Percentiles rank a stretch among this genome's conserved stretches.
These are phyloP conservation scores for Xerocomellus intermedius DNA, from an alignment of 768 basidiomycete species.

Conservation along the genomic window DNA sequence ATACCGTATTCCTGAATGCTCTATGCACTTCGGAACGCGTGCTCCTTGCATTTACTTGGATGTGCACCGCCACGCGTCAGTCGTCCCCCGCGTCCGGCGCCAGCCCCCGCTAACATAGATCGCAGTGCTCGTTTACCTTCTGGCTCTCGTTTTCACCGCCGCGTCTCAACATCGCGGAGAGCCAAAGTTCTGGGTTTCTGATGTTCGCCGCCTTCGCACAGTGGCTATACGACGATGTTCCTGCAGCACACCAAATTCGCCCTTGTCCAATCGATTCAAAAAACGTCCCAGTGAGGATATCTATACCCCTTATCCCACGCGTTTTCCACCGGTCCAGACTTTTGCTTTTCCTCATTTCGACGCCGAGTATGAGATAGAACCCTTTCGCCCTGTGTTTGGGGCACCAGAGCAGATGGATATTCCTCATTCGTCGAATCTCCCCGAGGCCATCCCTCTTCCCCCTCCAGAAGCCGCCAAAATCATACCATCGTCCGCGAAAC, in stretches of 20 bases:
- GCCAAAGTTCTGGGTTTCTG: slow-evolving; percentile 49
- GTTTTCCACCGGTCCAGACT: slow-evolving; percentile 30
- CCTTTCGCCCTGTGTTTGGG: slow-evolving; percentile 33
- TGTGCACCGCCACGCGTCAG: slow-evolving; percentile 42
- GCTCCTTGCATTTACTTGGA: slow-evolving; percentile 62
- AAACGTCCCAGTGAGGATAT: slow-evolving; percentile 37
- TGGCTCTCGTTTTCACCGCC: slow-evolving; percentile 45
- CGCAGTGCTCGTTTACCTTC: slow-evolving; percentile 59
- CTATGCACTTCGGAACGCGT: slow-evolving; percentile 53
- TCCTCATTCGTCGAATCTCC: slow-evolving; percentile 12
- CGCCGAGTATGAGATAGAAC: slow-evolving; percentile 49
- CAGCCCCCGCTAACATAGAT: slow-evolving; percentile 1
- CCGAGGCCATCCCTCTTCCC: slow-evolving; percentile 25
- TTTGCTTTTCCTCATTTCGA: slow-evolving; percentile 36
- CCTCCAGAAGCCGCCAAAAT: slow-evolving; percentile 18
- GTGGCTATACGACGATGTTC: slow-evolving; percentile 28
- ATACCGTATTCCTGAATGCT: background rate
- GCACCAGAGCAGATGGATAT: slow-evolving; percentile 24
- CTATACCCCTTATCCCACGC: slow-evolving; percentile 44
- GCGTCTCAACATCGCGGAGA: slow-evolving; percentile 44
- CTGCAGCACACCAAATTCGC: slow-evolving; percentile 37
- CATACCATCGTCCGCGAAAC: slow-evolving; percentile 18
- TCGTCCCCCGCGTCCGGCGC: slow-evolving; percentile 4
- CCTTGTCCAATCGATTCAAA: slow-evolving; percentile 36
- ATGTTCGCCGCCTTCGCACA: slow-evolving; percentile 45